Base-by-base conservation (phyloP, 2,329 filamentous ascomycete species). In the Neobulgaria alba region DNA sequence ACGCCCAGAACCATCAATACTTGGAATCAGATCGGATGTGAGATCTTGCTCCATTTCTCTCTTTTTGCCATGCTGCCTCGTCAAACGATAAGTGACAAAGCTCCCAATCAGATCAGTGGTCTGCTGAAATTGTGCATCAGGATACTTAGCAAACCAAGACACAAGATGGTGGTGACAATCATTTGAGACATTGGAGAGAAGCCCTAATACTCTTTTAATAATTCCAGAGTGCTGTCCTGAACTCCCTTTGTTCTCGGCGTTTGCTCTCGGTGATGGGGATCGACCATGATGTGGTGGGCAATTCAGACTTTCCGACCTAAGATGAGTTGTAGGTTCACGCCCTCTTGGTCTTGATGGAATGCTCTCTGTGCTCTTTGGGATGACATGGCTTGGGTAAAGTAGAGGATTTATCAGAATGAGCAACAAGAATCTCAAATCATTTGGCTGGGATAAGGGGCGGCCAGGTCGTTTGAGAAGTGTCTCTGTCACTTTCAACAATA, bases 61-160 rank as follows among this genome's bases (percentile, higher is more conserved):
- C 54, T 75, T 79, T 56, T 79, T 82, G 18, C 79, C 77, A 52
- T 78, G 77, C 52, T 85, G 78, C 26, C 85, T 77, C 20, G 76
- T 73, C 42, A 95, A 67, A 8, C 89, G 74, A 57, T 93, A 88
- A 0, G 85, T 87, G 18, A 95, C 72, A 57, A 95, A 95, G 3
- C 78, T 77, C 12, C 80, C 74, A 1, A 85, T 69, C 16, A 95
- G 66, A 46, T 94, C 85, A 38, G 92, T 87, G n/a, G 76, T 68
- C 46, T 72, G 75, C 38, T 80, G 67, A 53, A 94, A 87, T 15
- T 82, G 77, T 10, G 66, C 59, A 40, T 80, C 72, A 0, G 83
- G 74, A 49, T 83, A 78, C 34, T 77, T 74, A 10, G 83, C 77
- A 53, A 93, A 79, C 87, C 87, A 95, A 5, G 74, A 73, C 8